Base-by-base conservation (phyloP, 2,329 filamentous ascomycete genomes). In the Sporothrix euskadiensis region DNA sequence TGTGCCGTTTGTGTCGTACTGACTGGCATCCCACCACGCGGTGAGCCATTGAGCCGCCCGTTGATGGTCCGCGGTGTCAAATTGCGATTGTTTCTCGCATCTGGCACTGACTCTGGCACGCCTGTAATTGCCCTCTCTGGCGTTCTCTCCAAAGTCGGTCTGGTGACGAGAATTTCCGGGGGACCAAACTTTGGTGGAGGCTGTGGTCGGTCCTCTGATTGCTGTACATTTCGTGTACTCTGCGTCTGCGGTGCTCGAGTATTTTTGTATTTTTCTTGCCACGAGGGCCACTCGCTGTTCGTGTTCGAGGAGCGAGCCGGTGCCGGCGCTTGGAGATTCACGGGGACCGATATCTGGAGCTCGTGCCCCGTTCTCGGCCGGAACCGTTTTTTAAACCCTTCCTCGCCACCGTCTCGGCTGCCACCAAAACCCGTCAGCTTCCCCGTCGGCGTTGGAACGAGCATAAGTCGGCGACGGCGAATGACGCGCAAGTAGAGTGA, bases 261-360 rank as follows among this genome's bases (percentile, higher is more conserved):
- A n/a, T 9, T 19, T n/a, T 26, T 30, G 39, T 26, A 56, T 41
- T 68, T 73, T 14, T 71, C 72, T 12, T 73, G 61, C 72, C 72
- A 73, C 9, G 52, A 63, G 3, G 44, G 30, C 4, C n/a, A 35
- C 19, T 5, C 39, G 30, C 4, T n/a, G 39, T 14, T 56, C 32
- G 47, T n/a, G 39, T n/a, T 56, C 32, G 47, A 30, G 8, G 77
- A 22, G 74, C 44, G 44, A 32, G 69, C 26, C 47, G 76, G 76
- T 16, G 76, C 26, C 47, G 76, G 76, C 14, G 76, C 77, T 54
- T 80, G 78, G 3, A 79, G 77, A 49, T 80, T 78, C 8, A 84
- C 75, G 0, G 84, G 84, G 19, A 81, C 79, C 8, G 84, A 84
- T 54, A 86, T 85, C 57, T 83, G 80, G 26, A 84, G 79, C 47